These are phyloP conservation scores for Neofusicoccum laricinum DNA, from an alignment of 2,329 filamentous ascomycete species.

Conservation along the genomic window DNA sequence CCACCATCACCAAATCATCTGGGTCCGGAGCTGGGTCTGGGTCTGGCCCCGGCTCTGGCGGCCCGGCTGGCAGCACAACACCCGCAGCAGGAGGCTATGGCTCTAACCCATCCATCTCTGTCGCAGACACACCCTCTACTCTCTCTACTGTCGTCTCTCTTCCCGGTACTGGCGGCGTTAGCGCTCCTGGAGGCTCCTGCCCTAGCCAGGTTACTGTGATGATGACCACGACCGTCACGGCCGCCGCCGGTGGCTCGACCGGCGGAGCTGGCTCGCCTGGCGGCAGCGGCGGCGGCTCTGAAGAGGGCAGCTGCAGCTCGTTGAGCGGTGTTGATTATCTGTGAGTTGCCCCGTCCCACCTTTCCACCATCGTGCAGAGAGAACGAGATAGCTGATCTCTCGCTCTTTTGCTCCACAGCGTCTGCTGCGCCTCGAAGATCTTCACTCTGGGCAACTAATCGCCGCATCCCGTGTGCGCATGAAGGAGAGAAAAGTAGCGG, in stretches of 20 bases:
- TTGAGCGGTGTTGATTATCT: background rate
- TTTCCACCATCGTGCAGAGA: background rate
- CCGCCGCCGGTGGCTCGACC: background rate
- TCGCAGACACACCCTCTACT: background rate
- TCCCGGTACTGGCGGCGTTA: background rate
- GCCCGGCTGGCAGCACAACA: background rate
- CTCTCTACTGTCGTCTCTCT: background rate
- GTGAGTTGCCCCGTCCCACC: background rate
- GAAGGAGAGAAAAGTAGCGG: too few relatives aligned
- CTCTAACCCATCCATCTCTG: background rate
- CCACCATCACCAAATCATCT: background rate
- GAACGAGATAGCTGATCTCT: background rate
- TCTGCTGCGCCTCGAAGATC: slow-evolving; percentile 7
- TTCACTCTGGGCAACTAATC: slow-evolving; percentile 4
- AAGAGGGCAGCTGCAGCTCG: background rate
- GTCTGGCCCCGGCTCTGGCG: background rate
- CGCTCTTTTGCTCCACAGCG: background rate
- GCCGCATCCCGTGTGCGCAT: too few relatives aligned
- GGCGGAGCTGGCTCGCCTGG: background rate
- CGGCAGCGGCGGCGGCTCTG: background rate
- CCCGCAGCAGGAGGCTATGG: background rate
- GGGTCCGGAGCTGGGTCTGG: background rate
- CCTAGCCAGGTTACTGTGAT: background rate
- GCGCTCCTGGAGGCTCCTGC: background rate
- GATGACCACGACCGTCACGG: slow-evolving; percentile 6